Conservation (phyloP, 441 rosid genomes). For the Syzygium syzygioides region DNA sequence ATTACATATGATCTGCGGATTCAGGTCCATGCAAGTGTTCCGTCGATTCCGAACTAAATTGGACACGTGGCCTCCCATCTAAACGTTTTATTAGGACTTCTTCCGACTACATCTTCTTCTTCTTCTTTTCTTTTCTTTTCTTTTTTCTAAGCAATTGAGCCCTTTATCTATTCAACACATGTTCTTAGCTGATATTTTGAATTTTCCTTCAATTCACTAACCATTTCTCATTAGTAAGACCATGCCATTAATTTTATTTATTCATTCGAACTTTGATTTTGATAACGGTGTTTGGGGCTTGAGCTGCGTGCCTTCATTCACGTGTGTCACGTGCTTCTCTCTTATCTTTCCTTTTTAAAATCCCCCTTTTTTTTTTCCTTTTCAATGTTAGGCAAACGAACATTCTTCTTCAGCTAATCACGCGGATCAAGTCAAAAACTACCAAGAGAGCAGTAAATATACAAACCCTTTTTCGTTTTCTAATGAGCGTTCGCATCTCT, state of each 20-base stretch:
- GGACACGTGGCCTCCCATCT: not conserved
- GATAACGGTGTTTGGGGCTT: not conserved
- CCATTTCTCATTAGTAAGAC: not conserved
- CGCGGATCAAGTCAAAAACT: not conserved
- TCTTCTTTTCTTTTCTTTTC: no score
- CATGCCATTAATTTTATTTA: not conserved
- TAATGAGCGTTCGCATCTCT: not conserved
- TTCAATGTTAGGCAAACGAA: not conserved
- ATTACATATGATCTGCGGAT: fast-evolving
- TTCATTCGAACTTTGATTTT: not conserved
- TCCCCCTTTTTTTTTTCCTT: not conserved
- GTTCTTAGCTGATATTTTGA: not conserved
- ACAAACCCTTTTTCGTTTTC: not conserved
- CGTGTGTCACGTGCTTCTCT: not conserved
- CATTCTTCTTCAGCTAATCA: not conserved
- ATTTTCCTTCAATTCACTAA: not conserved
- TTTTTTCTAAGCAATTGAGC: not conserved
- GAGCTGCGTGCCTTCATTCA: not conserved
- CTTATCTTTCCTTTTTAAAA: not conserved
- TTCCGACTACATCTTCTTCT: not conserved
- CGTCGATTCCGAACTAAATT: not conserved
- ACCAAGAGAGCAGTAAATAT: not conserved
- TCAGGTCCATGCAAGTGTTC: not conserved
- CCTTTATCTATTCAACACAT: not conserved
- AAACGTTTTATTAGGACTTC: no score